Conservation (phyloP, 2,329 filamentous ascomycete species). For the Aspergillus spinulosporus region DNA sequence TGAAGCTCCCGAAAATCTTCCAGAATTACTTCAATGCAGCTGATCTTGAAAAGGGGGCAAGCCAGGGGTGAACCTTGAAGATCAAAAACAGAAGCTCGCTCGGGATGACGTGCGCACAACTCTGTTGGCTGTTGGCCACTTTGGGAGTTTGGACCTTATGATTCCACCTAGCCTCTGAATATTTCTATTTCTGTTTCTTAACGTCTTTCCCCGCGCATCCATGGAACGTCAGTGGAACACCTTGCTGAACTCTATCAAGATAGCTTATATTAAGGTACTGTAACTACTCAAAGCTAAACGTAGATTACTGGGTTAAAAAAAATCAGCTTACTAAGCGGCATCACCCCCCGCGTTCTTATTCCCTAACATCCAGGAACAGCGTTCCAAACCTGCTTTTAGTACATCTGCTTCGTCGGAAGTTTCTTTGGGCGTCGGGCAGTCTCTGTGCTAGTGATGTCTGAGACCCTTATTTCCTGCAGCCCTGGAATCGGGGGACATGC, state of each 20-base stretch:
- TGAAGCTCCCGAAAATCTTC: not conserved
- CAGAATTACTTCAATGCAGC: not conserved
- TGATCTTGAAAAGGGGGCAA: slow-evolving; percentile 5
- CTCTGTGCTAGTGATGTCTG: not conserved
- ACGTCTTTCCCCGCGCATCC: slow-evolving; percentile 13
- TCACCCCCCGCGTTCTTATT: no score
- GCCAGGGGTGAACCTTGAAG: slow-evolving; percentile 4
- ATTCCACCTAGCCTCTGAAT: not conserved
- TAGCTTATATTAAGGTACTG: no score
- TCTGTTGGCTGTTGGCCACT: not conserved
- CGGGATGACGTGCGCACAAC: slow-evolving; percentile 13
- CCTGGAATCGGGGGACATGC: slow-evolving; percentile 1
- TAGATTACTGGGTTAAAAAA: not conserved
- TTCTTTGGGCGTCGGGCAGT: no score
- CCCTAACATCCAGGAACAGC: no score
- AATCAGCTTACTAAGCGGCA: no score
- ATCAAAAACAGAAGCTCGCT: slow-evolving; percentile 12
- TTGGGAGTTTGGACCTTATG: no score
- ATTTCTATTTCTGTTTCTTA: not conserved
- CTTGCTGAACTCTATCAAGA: not conserved
- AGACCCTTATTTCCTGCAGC: not conserved
- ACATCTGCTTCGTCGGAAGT: no score
- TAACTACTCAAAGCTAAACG: not conserved
- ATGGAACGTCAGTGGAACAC: slow-evolving; percentile 13
- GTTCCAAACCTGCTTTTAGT: no score